Base-by-base conservation (phyloP, 176 grass and related monocot genomes). In the Pontederia paniculata region DNA sequence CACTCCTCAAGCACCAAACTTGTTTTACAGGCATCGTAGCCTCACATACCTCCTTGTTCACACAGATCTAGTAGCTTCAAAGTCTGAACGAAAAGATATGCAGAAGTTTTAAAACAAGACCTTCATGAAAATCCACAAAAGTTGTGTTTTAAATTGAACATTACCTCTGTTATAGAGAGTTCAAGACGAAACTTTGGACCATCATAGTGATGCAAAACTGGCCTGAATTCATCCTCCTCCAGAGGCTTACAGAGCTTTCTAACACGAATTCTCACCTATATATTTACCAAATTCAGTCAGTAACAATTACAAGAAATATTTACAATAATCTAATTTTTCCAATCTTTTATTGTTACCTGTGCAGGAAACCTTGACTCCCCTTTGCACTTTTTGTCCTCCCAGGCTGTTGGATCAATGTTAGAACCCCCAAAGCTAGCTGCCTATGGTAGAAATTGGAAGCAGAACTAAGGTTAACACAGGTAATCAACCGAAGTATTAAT, bases 341-440 rank as follows among this genome's bases (percentile, higher is more conserved):
- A 50, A 44, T 22, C 46, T 46, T 45, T 47, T 50, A 21, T 49
- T 47, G 52, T 66, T 84, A 97, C 93, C 86, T 91, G 93, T 22
- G 93, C 93, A 62, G 93, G 93, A 72, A 97, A 97, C 75, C 93
- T 81, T 8, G 93, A 97, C 81, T 97, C 93, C 42, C 93, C 93
- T 82, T 97, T 97, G 57, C 93, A 91, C 65, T 97, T 97, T 22
- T 97, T 97, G 70, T 97, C 93, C 81, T 97, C 93, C 93, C 93
- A 97, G 48, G 93, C 93, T 20, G 86, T 82, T 45, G 86, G 93
- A 77, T 98, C 86, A 44, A 98, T 91, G 64, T 98, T 98, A 44
- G 93, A 98, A 42, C 93, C 93, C 45, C 93, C 93, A 68, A 98
- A 98, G 80, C 93, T 98, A 68, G 77, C 80, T 72, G 93, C 93